A percentile compares a stretch with the other conserved stretches of the same genome.
Evolutionary conservation across 768 basidiomycete species (phyloP).

Genomic region (Polyporus arcularius): DNA sequence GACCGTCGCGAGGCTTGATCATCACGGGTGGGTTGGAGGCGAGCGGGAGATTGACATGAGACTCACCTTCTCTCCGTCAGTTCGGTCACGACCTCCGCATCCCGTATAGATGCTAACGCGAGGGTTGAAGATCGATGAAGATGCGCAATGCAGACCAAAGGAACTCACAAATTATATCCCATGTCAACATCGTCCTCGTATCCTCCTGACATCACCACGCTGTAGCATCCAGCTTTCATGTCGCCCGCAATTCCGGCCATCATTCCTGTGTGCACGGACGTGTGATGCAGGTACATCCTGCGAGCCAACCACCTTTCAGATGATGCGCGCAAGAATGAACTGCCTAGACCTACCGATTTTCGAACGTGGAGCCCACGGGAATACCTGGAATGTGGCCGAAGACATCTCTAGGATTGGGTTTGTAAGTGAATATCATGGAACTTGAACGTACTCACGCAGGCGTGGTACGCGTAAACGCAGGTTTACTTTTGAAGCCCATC

Average conservation of each 20-base stretch:
- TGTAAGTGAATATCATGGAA: no score
- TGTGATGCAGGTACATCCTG: conserved; percentile 13
- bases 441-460: no score
- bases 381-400: conserved; percentile 15
- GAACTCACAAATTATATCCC: conserved; percentile 23
- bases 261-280: conserved; percentile 19
- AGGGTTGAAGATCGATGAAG: not conserved
- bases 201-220: conserved; percentile 22
- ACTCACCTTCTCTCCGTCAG: conserved; percentile 12
- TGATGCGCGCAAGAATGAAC: not conserved
- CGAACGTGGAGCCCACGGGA: conserved; percentile 13
- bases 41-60: not conserved
- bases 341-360: conserved; percentile 11
- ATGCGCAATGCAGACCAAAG: not conserved
- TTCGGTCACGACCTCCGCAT: conserved; percentile 17
- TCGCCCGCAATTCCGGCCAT: conserved; percentile 22
- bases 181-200: conserved; percentile 27
- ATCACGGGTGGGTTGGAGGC: not conserved
- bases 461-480: no score
- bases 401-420: not conserved
- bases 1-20: conserved; percentile 15
- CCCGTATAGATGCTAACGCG: conserved; percentile 20
- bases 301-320: not conserved
- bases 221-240: conserved; percentile 18
- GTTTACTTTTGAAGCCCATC: no score